These are phyloP conservation scores for Saccharomycopsis malanga DNA, from an alignment of 805 yeast genomes.

Conservation along the genomic window DNA sequence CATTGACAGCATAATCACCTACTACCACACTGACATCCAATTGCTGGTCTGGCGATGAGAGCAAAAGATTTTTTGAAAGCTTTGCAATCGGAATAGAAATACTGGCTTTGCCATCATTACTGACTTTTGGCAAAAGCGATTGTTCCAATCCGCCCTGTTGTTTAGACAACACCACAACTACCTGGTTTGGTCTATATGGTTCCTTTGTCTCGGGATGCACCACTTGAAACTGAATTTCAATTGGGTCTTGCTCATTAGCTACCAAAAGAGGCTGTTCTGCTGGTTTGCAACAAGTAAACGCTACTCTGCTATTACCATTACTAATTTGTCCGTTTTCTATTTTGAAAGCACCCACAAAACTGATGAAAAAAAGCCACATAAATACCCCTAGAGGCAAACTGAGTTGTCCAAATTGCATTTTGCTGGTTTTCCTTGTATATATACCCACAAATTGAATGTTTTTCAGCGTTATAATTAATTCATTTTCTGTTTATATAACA, in stretches of 20 bases:
- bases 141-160: constrained; percentile 9
- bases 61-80: constrained; percentile 8
- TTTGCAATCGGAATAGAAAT: constrained; percentile 7
- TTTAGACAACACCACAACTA: constrained; percentile 11
- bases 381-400: too few relatives aligned
- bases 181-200: constrained; percentile 18
- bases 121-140: constrained; percentile 13
- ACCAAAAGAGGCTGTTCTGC: neutral
- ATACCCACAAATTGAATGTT: too few relatives aligned
- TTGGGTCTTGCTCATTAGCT: constrained; percentile 6
- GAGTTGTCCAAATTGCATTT: too few relatives aligned
- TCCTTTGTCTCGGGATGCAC: constrained; percentile 11
- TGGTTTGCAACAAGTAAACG: constrained; percentile 21
- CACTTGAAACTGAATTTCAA: constrained; percentile 14
- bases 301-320: neutral
- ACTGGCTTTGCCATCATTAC: neutral
- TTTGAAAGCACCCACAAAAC: too few relatives aligned
- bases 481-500: too few relatives aligned
- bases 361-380: too few relatives aligned
- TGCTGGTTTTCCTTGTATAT: too few relatives aligned
- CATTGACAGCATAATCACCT: constrained; percentile 11
- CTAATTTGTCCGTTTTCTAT: neutral
- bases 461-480: too few relatives aligned
- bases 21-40: constrained; percentile 8
- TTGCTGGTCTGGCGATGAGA: neutral